phyloP scores from a whole-genome alignment of 164 flowering plant species.

The Tetracentron sinense region DNA sequence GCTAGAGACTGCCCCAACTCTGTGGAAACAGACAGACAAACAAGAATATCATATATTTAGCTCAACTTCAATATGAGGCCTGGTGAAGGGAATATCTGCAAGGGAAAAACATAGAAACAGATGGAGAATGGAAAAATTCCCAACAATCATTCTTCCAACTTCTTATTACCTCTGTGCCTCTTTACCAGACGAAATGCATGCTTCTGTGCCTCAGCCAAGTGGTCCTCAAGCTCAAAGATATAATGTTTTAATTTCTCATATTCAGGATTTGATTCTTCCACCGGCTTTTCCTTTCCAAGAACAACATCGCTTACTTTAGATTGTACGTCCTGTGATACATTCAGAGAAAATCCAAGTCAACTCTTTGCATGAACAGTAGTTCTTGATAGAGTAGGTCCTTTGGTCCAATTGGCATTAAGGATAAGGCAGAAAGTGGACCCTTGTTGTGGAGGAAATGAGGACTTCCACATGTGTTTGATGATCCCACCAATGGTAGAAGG shows the following conservation, averaged over 20 bases:
- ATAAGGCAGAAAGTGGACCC: background rate
- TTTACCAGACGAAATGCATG: conserved; percentile 96
- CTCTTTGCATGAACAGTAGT: background rate
- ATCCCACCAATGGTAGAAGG: background rate
- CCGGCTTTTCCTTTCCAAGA: conserved; percentile 95
- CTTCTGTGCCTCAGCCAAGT: conserved; percentile 94
- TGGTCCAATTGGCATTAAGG: background rate
- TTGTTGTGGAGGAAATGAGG: background rate
- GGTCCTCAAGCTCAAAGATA: conserved; percentile 91
- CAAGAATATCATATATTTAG: background rate
- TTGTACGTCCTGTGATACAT: conserved; percentile 77
- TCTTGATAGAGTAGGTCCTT: background rate
- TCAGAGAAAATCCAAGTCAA: conserved; percentile 6
- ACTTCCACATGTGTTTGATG: background rate
- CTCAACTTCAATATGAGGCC: background rate
- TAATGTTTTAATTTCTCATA: conserved; percentile 88
- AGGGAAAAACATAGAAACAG: background rate
- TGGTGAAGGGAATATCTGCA: background rate
- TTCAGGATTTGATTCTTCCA: conserved; percentile 90
- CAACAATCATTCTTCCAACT: background rate
- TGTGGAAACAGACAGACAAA: conserved; percentile 22
- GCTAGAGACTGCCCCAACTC: conserved; percentile 86
- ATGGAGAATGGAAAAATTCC: background rate
- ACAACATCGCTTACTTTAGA: conserved; percentile 92
- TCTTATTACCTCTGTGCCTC: conserved; percentile 82